Evolutionary conservation across 2,329 filamentous ascomycete genomes (phyloP).

Genomic region (Alternaria consortialis): DNA sequence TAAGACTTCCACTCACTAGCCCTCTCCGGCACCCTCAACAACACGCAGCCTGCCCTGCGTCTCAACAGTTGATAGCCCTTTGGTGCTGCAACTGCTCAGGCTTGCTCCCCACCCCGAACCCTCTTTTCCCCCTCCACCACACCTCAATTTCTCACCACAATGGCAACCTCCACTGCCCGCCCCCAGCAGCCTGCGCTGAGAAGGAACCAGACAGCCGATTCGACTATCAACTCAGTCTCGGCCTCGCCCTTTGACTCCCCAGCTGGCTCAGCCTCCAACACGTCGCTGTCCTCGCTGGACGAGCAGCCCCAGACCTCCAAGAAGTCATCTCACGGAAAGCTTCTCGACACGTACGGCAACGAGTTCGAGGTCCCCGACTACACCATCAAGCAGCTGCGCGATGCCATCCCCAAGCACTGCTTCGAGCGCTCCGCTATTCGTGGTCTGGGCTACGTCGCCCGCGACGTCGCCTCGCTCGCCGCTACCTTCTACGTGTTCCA

Average conservation of each 20-base stretch:
- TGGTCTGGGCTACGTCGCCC: slow-evolving; percentile 82
- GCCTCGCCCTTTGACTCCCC: slow-evolving; percentile 68
- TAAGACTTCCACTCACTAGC: slow-evolving; percentile 8
- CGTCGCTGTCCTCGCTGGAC: slow-evolving; percentile 88
- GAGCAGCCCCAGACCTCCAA: slow-evolving; percentile 61
- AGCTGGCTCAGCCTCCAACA: slow-evolving; percentile 76
- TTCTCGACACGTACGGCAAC: slow-evolving; percentile 94
- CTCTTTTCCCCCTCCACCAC: slow-evolving; percentile 3
- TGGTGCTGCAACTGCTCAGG: slow-evolving; percentile 21
- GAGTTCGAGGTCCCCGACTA: slow-evolving; percentile 92
- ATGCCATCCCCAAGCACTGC: slow-evolving; percentile 98
- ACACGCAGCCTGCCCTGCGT: slow-evolving; percentile 32
- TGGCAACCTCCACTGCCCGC: slow-evolving; percentile 63
- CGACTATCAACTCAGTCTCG: slow-evolving; percentile 62
- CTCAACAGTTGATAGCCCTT: slow-evolving; percentile 31
- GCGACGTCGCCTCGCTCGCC: slow-evolving; percentile 77
- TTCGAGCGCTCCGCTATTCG: slow-evolving; percentile 82
- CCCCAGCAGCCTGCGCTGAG: slow-evolving; percentile 59
- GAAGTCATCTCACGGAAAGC: slow-evolving; percentile 62
- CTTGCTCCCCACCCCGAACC: slow-evolving; percentile 9
- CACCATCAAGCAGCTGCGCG: slow-evolving; percentile 96
- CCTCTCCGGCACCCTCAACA: slow-evolving; percentile 22
- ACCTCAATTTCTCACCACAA: slow-evolving; percentile 20
- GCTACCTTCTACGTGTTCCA: slow-evolving; percentile 87
- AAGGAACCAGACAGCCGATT: slow-evolving; percentile 61